Evolutionary conservation across 331 rosid species (phyloP).

Genomic region (Saraca asoca): DNA sequence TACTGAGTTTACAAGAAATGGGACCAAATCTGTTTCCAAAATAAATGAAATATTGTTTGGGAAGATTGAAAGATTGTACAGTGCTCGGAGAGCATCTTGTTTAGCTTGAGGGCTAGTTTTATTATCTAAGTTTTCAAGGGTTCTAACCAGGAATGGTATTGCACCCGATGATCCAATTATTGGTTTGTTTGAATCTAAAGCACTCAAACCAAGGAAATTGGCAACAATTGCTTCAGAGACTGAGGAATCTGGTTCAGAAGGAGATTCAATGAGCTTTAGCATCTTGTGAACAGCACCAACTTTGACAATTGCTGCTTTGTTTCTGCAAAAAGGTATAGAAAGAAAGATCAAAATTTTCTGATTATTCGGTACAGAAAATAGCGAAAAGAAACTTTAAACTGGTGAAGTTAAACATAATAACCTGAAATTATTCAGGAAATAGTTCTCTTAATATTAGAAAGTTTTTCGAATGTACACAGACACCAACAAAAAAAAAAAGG

Average conservation of each 20-base stretch:
- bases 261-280: constrained; percentile 73
- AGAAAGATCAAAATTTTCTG: not conserved
- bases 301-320: constrained; percentile 90
- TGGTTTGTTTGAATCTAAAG: constrained; percentile 82
- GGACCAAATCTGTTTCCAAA: constrained; percentile 72
- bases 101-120: constrained; percentile 58
- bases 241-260: constrained; percentile 48
- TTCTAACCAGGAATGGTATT: constrained; percentile 67
- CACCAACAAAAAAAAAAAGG: not conserved
- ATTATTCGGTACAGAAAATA: not conserved
- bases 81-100: constrained; percentile 87
- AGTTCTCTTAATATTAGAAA: not conserved
- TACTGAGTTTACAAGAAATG: constrained; percentile 49
- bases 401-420: not conserved
- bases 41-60: constrained; percentile 59
- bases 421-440: not conserved
- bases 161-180: constrained; percentile 94
- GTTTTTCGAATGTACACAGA: not conserved
- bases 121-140: constrained; percentile 46
- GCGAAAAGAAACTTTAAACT: not conserved
- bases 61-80: constrained; percentile 79
- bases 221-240: constrained; percentile 84
- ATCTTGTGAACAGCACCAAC: constrained; percentile 88
- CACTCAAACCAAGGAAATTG: constrained; percentile 92
- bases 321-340: constrained; percentile 51